Evolutionary conservation across 2,329 filamentous ascomycete species (phyloP), one percentile per base, ranked within the genome.

Genomic region (Tolypocladium tundrense): DNA sequence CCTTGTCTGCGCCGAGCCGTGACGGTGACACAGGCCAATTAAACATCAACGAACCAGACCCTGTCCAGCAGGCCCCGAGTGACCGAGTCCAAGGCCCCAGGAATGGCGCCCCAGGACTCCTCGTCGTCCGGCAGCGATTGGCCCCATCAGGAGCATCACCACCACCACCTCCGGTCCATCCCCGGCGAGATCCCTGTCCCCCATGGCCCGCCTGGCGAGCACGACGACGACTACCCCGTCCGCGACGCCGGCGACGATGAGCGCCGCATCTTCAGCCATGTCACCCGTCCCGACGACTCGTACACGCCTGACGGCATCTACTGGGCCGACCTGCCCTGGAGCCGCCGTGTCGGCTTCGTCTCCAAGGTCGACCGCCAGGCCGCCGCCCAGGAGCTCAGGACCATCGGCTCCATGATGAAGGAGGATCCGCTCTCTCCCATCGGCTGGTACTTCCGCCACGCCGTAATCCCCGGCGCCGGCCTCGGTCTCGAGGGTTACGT

Each of bases 401-500:
- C 75, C 41, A 86, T 94, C 63, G 88, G 89, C 77, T 63, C 72
- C 40, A 96, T 96, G 88, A 82, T 90, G 68, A 96, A 95, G 78
- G 79, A 85, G 57, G 91, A 97, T 68, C 91, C 92, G 37, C 79
- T 97, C 19, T 88, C 87, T 57, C 91, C 92, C 0, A 58, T 97
- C n/a, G 77, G 81, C 31, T 94, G 87, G 80, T 97, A 97, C 73
- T 88, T 95, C 70, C 84, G 86, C 68, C 94, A 96, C 70, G 93
- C 92, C 74, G 88, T 97, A 57, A 85, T 97, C 59, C 93, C 93
- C 54, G 93, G 93, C 74, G 91, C 91, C 63, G 93, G 93, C 70
- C 84, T 97, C 55, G 88, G 91, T 70, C 83, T 97, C 35, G 93
- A 97, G 80, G 93, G 91, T 66, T 97, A 97, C 69, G 92, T 97